These are phyloP conservation scores for Magnaporthales sp. DNA, from an alignment of 2,329 filamentous ascomycete species.

Conservation along the genomic window DNA sequence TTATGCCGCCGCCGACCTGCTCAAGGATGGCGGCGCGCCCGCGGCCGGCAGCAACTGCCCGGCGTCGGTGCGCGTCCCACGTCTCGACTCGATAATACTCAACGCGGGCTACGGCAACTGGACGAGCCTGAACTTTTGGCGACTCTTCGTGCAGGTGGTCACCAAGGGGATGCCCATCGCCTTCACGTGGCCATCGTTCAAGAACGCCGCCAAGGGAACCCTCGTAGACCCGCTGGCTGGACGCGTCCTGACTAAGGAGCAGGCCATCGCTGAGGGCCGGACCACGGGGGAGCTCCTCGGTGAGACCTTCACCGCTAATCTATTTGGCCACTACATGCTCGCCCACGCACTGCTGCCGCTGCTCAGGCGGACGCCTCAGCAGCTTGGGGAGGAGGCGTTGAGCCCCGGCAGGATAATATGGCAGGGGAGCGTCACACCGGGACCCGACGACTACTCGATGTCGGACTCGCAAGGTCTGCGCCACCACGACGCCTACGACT, in stretches of 20 bases:
- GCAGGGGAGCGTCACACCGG: conserved; percentile 74
- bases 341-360: conserved; percentile 72
- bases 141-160: conserved; percentile 44
- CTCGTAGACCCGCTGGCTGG: conserved; percentile 35
- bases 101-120: conserved; percentile 89
- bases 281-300: conserved; percentile 55
- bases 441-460: conserved; percentile 53
- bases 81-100: conserved; percentile 70
- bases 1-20: conserved; percentile 35
- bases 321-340: conserved; percentile 93
- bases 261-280: conserved; percentile 31
- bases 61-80: conserved; percentile 45
- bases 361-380: conserved; percentile 40
- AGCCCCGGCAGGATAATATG: conserved; percentile 66
- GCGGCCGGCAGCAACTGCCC: conserved; percentile 26
- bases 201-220: conserved; percentile 46
- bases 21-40: conserved; percentile 25
- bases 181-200: conserved; percentile 71
- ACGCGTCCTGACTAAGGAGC: conserved; percentile 18
- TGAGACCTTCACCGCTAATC: conserved; percentile 80
- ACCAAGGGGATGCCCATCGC: conserved; percentile 54
- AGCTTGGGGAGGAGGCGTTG: conserved; percentile 17
- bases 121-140: conserved; percentile 64
- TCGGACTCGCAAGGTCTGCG: conserved; percentile 50
- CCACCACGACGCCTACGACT: conserved; percentile 65